phyloP scores from a whole-genome alignment of 345 rosid species.

The Anacardium occidentale region DNA sequence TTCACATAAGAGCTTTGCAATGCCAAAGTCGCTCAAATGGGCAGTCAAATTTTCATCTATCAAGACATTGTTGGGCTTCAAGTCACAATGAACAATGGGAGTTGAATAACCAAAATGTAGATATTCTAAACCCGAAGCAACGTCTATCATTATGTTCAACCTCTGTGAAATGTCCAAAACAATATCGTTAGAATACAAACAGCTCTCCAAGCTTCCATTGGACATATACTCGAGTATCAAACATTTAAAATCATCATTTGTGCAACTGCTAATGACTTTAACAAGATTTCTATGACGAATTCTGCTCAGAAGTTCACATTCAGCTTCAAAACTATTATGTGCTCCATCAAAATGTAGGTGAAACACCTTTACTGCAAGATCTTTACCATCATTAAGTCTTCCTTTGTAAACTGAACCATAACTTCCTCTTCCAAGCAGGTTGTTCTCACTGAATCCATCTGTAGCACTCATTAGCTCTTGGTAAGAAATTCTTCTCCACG shows the following conservation, averaged over 20 bases:
- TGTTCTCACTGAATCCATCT: conserved; percentile 16
- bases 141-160: conserved; percentile 19
- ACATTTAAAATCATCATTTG: conserved; percentile 14
- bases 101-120: conserved; percentile 9
- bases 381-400: conserved; percentile 15
- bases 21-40: conserved; percentile 7
- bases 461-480: conserved; percentile 13
- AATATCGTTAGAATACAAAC: conserved; percentile 9
- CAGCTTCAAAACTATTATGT: conserved; percentile 18
- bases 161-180: background rate
- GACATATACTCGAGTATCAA: background rate
- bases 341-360: conserved; percentile 8
- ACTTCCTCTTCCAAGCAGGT: conserved; percentile 18
- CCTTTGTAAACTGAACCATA: conserved; percentile 23
- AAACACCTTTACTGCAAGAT: conserved; percentile 21
- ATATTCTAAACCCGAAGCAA: conserved; percentile 23
- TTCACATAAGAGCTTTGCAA: conserved; percentile 1
- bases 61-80: conserved; percentile 13
- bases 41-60: background rate
- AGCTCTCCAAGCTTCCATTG: conserved; percentile 1
- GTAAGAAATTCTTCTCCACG: conserved; percentile 12
- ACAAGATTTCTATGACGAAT: conserved; percentile 20
- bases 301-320: conserved; percentile 13
- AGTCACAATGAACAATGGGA: conserved; percentile 16
- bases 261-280: conserved; percentile 12